Conservation (phyloP, 2,329 filamentous ascomycete genomes). For the Gnomoniopsis smithogilvyi region DNA sequence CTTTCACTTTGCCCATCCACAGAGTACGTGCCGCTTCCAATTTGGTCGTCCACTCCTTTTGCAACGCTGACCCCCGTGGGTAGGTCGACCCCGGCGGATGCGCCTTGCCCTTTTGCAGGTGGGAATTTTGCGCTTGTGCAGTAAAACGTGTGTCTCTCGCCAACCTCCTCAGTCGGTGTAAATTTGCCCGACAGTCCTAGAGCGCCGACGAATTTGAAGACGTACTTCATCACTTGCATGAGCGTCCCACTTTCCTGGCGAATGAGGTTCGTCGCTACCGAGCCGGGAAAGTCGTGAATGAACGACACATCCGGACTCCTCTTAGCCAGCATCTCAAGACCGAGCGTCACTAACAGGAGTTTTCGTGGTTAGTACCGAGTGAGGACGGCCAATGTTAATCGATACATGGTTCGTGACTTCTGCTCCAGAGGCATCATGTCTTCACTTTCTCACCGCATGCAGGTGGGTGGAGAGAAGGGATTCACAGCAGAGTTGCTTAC, state of each 20-base stretch:
- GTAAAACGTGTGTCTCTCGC: constrained; percentile 36
- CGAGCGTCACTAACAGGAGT: constrained; percentile 36
- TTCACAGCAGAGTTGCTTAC: too few species aligned
- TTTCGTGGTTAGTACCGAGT: not conserved
- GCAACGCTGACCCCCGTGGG: constrained; percentile 24
- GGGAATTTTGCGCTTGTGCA: constrained; percentile 34
- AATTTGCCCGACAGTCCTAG: not conserved
- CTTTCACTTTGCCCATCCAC: constrained; percentile 31
- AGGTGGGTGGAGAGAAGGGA: too few species aligned
- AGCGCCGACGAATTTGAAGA: constrained; percentile 23
- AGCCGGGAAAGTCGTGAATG: constrained; percentile 36
- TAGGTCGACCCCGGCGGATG: constrained; percentile 25
- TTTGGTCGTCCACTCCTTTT: constrained; percentile 27
- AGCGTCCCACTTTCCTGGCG: constrained; percentile 21
- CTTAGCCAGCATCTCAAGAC: constrained; percentile 44
- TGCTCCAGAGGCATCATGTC: too few species aligned
- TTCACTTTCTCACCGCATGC: too few species aligned
- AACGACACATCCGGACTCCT: constrained; percentile 40
- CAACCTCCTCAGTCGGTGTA: constrained; percentile 27
- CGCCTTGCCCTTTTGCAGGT: constrained; percentile 20
- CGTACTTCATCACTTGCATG: constrained; percentile 22
- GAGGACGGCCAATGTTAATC: too few species aligned
- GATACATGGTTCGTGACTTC: too few species aligned
- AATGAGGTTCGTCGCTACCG: constrained; percentile 31
- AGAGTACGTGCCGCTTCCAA: constrained; percentile 36